phyloP scores from a whole-genome alignment of 768 basidiomycete genomes.

The Suillus decipiens region DNA sequence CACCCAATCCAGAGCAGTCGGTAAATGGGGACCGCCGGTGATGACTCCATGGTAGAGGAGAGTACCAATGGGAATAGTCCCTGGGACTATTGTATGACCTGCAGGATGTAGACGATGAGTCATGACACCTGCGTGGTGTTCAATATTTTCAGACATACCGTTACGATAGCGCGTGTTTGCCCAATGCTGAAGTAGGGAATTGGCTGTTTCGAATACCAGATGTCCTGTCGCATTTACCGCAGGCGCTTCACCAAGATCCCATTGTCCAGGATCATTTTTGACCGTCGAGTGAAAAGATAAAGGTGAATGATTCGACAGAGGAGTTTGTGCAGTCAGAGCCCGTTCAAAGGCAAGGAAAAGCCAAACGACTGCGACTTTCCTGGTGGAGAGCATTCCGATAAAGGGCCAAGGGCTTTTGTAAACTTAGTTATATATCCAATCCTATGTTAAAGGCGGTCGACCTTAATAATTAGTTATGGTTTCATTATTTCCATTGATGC shows the following conservation, averaged over 20 bases:
- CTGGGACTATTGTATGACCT: slow-evolving; percentile 37
- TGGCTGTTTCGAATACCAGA: slow-evolving; percentile 36
- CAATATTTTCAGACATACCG: slow-evolving; percentile 18
- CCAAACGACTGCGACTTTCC: background rate
- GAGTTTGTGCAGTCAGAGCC: background rate
- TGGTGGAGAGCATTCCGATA: background rate
- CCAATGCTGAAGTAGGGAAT: slow-evolving; percentile 39
- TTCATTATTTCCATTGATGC: background rate
- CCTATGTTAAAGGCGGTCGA: no score
- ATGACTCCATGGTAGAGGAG: slow-evolving; percentile 36
- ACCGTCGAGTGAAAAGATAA: no score
- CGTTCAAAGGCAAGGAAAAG: background rate
- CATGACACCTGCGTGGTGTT: background rate
- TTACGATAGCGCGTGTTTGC: slow-evolving; percentile 39
- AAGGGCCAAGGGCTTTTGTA: no score
- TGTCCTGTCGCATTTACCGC: slow-evolving; percentile 31
- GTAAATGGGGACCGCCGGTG: slow-evolving; percentile 14
- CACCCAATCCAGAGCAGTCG: slow-evolving; percentile 28
- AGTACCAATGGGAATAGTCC: slow-evolving; percentile 35
- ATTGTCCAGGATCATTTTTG: slow-evolving; percentile 9
- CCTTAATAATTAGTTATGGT: no score
- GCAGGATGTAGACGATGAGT: background rate
- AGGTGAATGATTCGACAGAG: background rate
- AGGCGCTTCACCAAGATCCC: slow-evolving; percentile 24
- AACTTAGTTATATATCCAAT: background rate